Percentiles rank a stretch among this genome's conserved stretches.
Evolutionary conservation across 163 green algal species (phyloP).

Genomic region (Coccomyxa subellipsoidea): DNA sequence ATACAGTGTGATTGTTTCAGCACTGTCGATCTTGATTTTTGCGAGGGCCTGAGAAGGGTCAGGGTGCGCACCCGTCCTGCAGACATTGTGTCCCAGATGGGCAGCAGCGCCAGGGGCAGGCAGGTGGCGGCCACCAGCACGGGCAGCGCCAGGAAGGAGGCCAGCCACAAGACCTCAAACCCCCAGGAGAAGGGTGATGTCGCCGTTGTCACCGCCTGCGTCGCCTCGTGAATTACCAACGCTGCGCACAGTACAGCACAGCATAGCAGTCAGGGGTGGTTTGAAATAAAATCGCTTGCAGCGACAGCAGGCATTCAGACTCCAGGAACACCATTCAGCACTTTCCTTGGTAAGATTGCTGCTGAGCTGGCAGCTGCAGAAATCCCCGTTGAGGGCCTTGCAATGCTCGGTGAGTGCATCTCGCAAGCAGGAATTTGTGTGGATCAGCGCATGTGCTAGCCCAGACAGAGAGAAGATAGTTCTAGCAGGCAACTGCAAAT

Average conservation of each 20-base stretch:
- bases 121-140: constrained; percentile 2
- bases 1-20: background rate
- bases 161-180: constrained; percentile 25
- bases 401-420: too few relatives aligned
- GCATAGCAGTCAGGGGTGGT: too few relatives aligned
- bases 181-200: constrained; percentile 24
- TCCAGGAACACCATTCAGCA: background rate
- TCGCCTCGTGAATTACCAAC: background rate
- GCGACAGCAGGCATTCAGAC: background rate
- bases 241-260: constrained; percentile 16
- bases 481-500: background rate
- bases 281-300: background rate
- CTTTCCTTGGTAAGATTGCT: too few relatives aligned
- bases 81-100: constrained; percentile 12
- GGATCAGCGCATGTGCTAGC: too few relatives aligned
- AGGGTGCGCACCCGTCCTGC: background rate
- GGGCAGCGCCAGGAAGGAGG: constrained; percentile 20
- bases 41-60: background rate
- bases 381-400: too few relatives aligned
- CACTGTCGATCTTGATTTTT: background rate
- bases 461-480: background rate
- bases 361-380: too few relatives aligned
- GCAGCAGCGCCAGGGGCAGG: constrained; percentile 22
- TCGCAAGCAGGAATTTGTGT: too few relatives aligned
- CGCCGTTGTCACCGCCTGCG: background rate